Evolutionary conservation across 768 basidiomycete genomes (phyloP).

Genomic region (Epithele typhae): DNA sequence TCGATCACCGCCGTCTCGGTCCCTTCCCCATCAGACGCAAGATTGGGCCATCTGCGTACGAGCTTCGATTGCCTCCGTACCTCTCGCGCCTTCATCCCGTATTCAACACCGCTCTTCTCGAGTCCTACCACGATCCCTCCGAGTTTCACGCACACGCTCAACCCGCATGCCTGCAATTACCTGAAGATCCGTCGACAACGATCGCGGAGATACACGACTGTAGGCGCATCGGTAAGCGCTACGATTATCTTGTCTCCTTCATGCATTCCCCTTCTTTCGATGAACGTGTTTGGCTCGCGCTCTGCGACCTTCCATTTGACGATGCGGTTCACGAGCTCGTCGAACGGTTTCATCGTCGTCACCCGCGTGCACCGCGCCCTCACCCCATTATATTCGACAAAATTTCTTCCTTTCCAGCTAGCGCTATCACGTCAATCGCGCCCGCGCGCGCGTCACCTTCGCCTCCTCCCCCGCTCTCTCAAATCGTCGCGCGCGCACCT

Average conservation of each 20-base stretch:
- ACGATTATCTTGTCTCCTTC: constrained; percentile 34
- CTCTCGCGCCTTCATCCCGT: constrained; percentile 34
- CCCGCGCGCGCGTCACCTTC: too few species aligned
- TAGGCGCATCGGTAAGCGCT: constrained; percentile 30
- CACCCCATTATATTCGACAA: constrained; percentile 3
- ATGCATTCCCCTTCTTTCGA: constrained; percentile 19
- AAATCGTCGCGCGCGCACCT: too few species aligned
- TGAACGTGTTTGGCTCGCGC: constrained; percentile 33
- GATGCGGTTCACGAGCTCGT: constrained; percentile 21
- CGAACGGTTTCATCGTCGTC: constrained; percentile 31
- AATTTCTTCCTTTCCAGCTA: neutral
- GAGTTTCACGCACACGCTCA: constrained; percentile 27
- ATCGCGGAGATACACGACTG: constrained; percentile 27
- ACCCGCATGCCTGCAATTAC: constrained; percentile 2
- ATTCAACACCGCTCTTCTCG: constrained; percentile 34
- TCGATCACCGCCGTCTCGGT: constrained; percentile 11
- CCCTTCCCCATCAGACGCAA: neutral
- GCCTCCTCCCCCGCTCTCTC: too few species aligned
- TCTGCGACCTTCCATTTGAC: constrained; percentile 29
- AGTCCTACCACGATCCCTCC: constrained; percentile 26
- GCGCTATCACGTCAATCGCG: too few species aligned
- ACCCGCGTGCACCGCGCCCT: constrained; percentile 28
- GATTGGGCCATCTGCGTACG: constrained; percentile 16
- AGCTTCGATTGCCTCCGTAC: constrained; percentile 27
- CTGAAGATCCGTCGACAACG: neutral